Base-by-base conservation (phyloP, 257 asterid species). In the Avicennia marina region DNA sequence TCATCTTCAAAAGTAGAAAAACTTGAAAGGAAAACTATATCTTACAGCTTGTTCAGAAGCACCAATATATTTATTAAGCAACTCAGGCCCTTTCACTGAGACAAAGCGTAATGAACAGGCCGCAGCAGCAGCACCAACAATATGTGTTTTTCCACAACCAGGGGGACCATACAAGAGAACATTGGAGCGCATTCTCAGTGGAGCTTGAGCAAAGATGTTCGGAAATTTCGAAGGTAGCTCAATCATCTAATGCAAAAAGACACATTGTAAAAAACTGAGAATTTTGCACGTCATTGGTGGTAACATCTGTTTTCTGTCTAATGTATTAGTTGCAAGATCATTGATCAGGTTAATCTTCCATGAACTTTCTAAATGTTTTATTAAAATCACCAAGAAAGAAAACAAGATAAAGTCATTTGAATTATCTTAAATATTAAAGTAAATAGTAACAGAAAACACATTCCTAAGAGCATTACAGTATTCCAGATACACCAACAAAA, bases 11-110 rank as follows among this genome's bases (percentile, higher is more conserved):
- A 57, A 40, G 64, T 21, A 43, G 43, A 36, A 43, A 59, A 51
- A 55, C 21, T 33, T 43, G 25, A 26, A 55, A 57, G 53, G 60
- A 19, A 54, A 66, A 39, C 34, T 55, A 43, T 48, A 55, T 56
- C 90, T 85, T 82, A 85, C 98, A 42, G 95, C 98, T 83, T 91
- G 98, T 79, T 88, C 98, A 64, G 96, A 91, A 73, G 98, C 98
- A 72, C 98, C 98, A 25, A 91, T 91, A 61, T 91, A 91, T 70
- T 91, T 91, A 61, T 91, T 91, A 71, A 91, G 89, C 74, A 91
- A 72, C 78, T 91, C 98, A 39, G 96, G 98, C 50, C 98, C 98
- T 75, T 91, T 91, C 61, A 91, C 95, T 25, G 98, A 88, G 78
- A 91, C 85, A 69, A 91, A 91, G 42, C 96, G 89, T 44, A 91